phyloP scores from a whole-genome alignment of 2,329 filamentous ascomycete genomes.

The Exophiala xenobiotica region DNA sequence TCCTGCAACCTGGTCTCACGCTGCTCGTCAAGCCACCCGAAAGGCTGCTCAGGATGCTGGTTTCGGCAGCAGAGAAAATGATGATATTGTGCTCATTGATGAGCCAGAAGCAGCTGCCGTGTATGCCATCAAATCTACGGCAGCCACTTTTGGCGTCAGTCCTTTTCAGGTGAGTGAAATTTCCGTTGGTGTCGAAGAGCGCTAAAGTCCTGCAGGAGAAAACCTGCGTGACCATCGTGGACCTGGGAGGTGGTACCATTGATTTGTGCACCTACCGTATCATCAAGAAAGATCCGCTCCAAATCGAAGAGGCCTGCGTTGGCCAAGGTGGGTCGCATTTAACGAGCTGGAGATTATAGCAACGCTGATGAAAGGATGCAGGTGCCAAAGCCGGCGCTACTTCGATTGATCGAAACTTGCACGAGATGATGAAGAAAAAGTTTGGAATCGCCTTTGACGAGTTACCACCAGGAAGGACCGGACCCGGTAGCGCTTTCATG shows the following conservation, averaged over 20 bases:
- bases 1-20: slow-evolving; percentile 25
- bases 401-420: slow-evolving; percentile 37
- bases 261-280: slow-evolving; percentile 16
- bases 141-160: neutral
- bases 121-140: slow-evolving; percentile 14
- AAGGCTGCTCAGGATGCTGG: slow-evolving; percentile 22
- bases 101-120: slow-evolving; percentile 33
- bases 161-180: neutral
- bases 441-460: slow-evolving; percentile 35
- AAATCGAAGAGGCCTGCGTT: slow-evolving; percentile 13
- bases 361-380: too few relatives aligned
- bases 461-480: slow-evolving; percentile 30
- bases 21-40: slow-evolving; percentile 15
- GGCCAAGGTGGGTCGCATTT: slow-evolving; percentile 4
- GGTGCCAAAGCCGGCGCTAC: slow-evolving; percentile 39
- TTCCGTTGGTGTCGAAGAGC: neutral
- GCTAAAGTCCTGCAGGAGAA: neutral
- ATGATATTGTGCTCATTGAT: slow-evolving; percentile 20
- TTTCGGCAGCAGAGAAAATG: slow-evolving; percentile 15
- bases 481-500: slow-evolving; percentile 38
- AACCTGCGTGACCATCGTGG: slow-evolving; percentile 16
- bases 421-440: slow-evolving; percentile 32
- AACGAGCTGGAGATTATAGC: too few relatives aligned
- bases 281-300: slow-evolving; percentile 6
- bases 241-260: slow-evolving; percentile 30